Conservation (phyloP, 257 asterid genomes). For the Mentha longifolia region DNA sequence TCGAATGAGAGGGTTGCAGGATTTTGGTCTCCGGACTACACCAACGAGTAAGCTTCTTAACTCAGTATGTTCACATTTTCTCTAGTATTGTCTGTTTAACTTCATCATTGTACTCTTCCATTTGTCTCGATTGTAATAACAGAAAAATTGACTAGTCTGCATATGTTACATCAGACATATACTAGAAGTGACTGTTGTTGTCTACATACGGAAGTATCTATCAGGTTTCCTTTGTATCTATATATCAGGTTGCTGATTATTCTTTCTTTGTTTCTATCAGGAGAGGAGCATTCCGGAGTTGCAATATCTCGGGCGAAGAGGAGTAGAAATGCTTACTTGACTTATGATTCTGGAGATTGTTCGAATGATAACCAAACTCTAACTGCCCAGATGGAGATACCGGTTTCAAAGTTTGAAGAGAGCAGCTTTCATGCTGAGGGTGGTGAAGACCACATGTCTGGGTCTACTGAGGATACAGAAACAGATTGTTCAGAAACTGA, state of each 20-base stretch:
- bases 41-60: constrained; percentile 50
- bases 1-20: constrained; percentile 88
- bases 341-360: constrained; percentile 55
- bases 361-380: constrained; percentile 49
- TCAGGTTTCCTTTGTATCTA: constrained; percentile 40
- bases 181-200: constrained; percentile 39
- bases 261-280: constrained; percentile 47
- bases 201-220: constrained; percentile 42
- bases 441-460: constrained; percentile 67
- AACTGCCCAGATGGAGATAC: constrained; percentile 51
- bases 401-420: constrained; percentile 58
- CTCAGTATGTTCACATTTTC: constrained; percentile 35
- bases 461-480: constrained; percentile 88
- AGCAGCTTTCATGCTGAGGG: constrained; percentile 46
- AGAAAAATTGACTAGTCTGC: constrained; percentile 38
- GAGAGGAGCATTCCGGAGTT: constrained; percentile 61
- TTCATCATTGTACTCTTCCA: constrained; percentile 28
- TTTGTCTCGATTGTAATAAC: not conserved
- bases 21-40: constrained; percentile 71
- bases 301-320: constrained; percentile 52
- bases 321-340: constrained; percentile 54
- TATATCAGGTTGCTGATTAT: constrained; percentile 43
- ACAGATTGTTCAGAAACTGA: constrained; percentile 92
- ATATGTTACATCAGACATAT: constrained; percentile 43
- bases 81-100: constrained; percentile 29